Percentiles rank a stretch among this genome's conserved stretches.
Conservation (phyloP, 2,329 filamentous ascomycete genomes). For the Aspergillus novofumigatus region DNA sequence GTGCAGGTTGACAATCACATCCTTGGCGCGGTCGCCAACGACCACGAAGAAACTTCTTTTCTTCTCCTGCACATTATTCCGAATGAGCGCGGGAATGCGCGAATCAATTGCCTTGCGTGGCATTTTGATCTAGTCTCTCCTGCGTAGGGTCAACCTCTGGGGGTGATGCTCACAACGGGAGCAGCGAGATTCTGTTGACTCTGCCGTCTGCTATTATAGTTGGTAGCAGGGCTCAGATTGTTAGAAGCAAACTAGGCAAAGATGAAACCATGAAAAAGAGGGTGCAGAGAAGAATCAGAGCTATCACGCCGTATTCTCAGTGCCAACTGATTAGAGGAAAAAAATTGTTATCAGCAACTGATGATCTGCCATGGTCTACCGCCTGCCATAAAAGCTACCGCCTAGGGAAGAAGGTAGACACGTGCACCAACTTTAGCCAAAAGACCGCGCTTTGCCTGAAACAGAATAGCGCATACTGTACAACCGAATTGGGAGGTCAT, state of each 20-base stretch:
- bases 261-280: neutral
- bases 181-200: neutral
- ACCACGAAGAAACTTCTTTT: slow-evolving; percentile 98
- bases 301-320: neutral
- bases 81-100: slow-evolving; percentile 84
- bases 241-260: neutral
- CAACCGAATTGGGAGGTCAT: neutral
- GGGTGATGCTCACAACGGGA: neutral
- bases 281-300: neutral
- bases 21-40: slow-evolving; percentile 89
- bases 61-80: slow-evolving; percentile 88
- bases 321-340: slow-evolving; percentile 10
- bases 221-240: neutral
- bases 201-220: neutral
- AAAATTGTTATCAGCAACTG: slow-evolving; percentile 24
- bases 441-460: neutral
- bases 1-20: slow-evolving; percentile 92
- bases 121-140: slow-evolving; percentile 24
- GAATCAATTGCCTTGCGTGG: slow-evolving; percentile 64
- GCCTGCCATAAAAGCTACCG: slow-evolving; percentile 15
- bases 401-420: slow-evolving; percentile 5
- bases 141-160: neutral
- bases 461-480: neutral
- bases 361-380: slow-evolving; percentile 20
- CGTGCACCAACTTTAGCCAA: neutral